Evolutionary conservation across 1,284 basidiomycete genomes (phyloP), one percentile per base, ranked within the genome.

Genomic region (Gomphus sp.): DNA sequence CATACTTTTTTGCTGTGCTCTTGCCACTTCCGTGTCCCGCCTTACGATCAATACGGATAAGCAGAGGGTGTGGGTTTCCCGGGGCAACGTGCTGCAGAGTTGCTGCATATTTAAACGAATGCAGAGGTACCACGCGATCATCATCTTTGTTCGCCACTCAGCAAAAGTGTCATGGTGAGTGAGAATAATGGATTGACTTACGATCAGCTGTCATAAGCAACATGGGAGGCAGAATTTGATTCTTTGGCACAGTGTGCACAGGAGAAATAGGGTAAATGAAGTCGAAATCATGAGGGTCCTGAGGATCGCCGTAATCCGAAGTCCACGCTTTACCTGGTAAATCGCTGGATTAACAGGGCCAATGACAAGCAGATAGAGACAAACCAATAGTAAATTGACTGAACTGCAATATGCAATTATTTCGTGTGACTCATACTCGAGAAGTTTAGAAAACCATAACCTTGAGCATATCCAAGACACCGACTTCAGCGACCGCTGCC

Each of bases 21-120:
- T 89, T 90, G 4, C 90, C 90, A 1, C 85, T 84, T 2, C 89
- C 89, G 64, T 92, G 90, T 0, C 90, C 90, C 1, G 87, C 80
- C 66, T 90, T 89, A 70, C 83, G 82, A 65, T 91, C 88, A 44
- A 92, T 81, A 16, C 89, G 79, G 56, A 91, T 74, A 12, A 92
- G 73, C 12, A 91, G 72, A 1, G 89, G 90, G 65, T 90, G 71
- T 0, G 78, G 76, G 66, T 89, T 91, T 47, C 81, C 63, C 0
- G 85, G 76, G 3, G 81, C 71, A 2, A 72, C 71, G 65, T 91
- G 72, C 67, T 92, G 90, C 41, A 92, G 72, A 22, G 81, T 81
- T 22, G 89, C 89, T 0, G 84, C 84, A 56, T 81, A 78, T 70
- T 92, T 92, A 78, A 89, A 91, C 6, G 87, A 87, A 70, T 92